Conservation (phyloP, 2,329 filamentous ascomycete genomes). For the Aspergillus flavus region DNA sequence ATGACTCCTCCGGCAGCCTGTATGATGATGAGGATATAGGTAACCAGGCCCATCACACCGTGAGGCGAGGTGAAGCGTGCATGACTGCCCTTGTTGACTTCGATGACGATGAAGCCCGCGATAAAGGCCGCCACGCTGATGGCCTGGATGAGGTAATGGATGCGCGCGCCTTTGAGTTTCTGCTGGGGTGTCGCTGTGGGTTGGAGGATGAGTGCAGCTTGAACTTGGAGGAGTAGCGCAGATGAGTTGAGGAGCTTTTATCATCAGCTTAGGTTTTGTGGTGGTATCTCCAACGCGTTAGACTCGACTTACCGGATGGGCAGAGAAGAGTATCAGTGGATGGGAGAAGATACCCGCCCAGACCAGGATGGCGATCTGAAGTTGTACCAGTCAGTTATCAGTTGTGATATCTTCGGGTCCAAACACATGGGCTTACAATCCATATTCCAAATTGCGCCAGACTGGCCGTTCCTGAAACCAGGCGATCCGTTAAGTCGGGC, state of each 20-base stretch:
- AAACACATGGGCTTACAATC: slow-evolving; percentile 54
- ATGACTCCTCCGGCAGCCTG: slow-evolving; percentile 81
- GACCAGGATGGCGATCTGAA: slow-evolving; percentile 68
- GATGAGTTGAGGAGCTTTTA: slow-evolving; percentile 58
- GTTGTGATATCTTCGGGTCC: not conserved
- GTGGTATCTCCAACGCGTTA: slow-evolving; percentile 36
- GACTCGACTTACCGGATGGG: slow-evolving; percentile 75
- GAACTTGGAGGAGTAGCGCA: slow-evolving; percentile 73
- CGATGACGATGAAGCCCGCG: slow-evolving; percentile 47
- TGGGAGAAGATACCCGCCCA: slow-evolving; percentile 76
- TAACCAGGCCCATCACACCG: slow-evolving; percentile 77
- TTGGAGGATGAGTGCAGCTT: slow-evolving; percentile 83
- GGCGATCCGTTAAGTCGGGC: not conserved
- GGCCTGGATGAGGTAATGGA: slow-evolving; percentile 70
- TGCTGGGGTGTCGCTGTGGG: slow-evolving; percentile 77
- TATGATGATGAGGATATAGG: slow-evolving; percentile 68
- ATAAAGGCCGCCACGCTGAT: slow-evolving; percentile 51
- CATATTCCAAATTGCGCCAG: slow-evolving; percentile 78
- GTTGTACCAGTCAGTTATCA: not conserved
- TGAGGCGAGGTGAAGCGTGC: slow-evolving; percentile 75
- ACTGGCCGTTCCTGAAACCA: slow-evolving; percentile 69
- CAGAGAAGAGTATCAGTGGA: slow-evolving; percentile 78
- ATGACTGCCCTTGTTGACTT: slow-evolving; percentile 76
- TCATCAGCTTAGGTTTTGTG: not conserved
- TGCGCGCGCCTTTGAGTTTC: slow-evolving; percentile 64